A percentile compares a stretch with the other conserved stretches of the same genome.
phyloP scores from a whole-genome alignment of 768 basidiomycete species.

The Tricholoma sp. region DNA sequence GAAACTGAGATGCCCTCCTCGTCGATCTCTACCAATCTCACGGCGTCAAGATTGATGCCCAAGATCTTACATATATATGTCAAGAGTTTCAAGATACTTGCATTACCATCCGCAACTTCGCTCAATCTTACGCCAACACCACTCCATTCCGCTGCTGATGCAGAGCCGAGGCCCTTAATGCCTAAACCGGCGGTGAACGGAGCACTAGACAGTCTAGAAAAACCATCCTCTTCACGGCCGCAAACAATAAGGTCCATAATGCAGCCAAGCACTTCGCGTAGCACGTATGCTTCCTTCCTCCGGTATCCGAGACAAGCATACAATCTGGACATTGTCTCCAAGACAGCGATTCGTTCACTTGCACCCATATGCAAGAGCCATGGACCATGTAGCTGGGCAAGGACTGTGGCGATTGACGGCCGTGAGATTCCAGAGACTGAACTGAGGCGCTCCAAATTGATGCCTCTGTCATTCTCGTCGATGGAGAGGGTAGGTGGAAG shows the following conservation, averaged over 20 bases:
- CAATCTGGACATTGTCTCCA: slow-evolving; percentile 67
- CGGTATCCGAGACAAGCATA: slow-evolving; percentile 80
- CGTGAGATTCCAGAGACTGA: slow-evolving; percentile 67
- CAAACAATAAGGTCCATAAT: slow-evolving; percentile 84
- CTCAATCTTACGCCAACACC: slow-evolving; percentile 66
- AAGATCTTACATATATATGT: slow-evolving; percentile 73
- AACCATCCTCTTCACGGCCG: slow-evolving; percentile 69
- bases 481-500: slow-evolving; percentile 55
- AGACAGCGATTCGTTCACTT: slow-evolving; percentile 65
- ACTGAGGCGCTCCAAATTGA: slow-evolving; percentile 61
- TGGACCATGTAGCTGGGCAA: slow-evolving; percentile 80
- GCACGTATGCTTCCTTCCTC: slow-evolving; percentile 83
- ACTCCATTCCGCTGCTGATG: slow-evolving; percentile 35
- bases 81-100: slow-evolving; percentile 71
- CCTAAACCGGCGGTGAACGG: slow-evolving; percentile 41
- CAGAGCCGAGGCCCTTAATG: slow-evolving; percentile 38
- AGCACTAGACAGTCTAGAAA: slow-evolving; percentile 36
- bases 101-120: slow-evolving; percentile 77
- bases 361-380: slow-evolving; percentile 80
- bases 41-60: slow-evolving; percentile 77
- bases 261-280: slow-evolving; percentile 83
- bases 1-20: slow-evolving; percentile 8
- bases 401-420: slow-evolving; percentile 54
- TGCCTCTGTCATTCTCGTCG: slow-evolving; percentile 38
- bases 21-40: slow-evolving; percentile 40